Evolutionary conservation across 1,284 basidiomycete genomes (phyloP).

Genomic region (Boletus sp.): DNA sequence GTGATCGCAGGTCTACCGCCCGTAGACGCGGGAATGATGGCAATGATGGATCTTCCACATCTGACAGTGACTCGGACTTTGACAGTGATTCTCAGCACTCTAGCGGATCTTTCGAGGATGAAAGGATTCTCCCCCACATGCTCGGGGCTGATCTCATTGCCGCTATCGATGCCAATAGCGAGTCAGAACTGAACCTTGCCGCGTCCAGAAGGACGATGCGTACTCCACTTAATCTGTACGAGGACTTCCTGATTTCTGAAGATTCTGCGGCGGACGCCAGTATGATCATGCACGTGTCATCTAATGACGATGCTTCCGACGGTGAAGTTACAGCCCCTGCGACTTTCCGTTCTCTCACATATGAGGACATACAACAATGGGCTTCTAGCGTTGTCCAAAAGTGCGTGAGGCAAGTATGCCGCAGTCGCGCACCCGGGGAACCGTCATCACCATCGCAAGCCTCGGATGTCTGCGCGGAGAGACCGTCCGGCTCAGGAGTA

Average conservation of each 20-base stretch:
- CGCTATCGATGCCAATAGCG: slow-evolving; percentile 29
- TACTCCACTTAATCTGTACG: slow-evolving; percentile 2
- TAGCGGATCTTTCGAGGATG: slow-evolving; percentile 21
- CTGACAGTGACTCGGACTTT: slow-evolving; percentile 19
- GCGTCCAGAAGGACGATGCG: neutral
- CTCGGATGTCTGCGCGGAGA: slow-evolving; percentile 31
- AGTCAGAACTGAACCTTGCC: slow-evolving; percentile 21
- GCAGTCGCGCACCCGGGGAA: slow-evolving; percentile 4
- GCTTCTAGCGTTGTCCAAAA: slow-evolving; percentile 28
- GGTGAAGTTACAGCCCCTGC: slow-evolving; percentile 10
- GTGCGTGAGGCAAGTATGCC: slow-evolving; percentile 20
- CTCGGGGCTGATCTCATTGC: slow-evolving; percentile 29
- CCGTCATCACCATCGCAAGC: slow-evolving; percentile 27
- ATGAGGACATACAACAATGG: slow-evolving; percentile 28
- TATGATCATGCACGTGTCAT: slow-evolving; percentile 23
- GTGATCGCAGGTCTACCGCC: slow-evolving; percentile 14
- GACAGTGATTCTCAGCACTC: slow-evolving; percentile 23
- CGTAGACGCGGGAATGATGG: neutral
- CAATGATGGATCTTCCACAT: slow-evolving; percentile 12
- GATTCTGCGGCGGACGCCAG: slow-evolving; percentile 23
- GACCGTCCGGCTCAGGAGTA: slow-evolving; percentile 20
- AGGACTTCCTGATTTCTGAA: slow-evolving; percentile 17
- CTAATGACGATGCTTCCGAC: slow-evolving; percentile 11
- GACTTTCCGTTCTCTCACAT: slow-evolving; percentile 15
- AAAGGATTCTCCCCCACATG: slow-evolving; percentile 24